Base-by-base conservation (phyloP, 352 stramenopile species). In the Nothophytophthora sp. region DNA sequence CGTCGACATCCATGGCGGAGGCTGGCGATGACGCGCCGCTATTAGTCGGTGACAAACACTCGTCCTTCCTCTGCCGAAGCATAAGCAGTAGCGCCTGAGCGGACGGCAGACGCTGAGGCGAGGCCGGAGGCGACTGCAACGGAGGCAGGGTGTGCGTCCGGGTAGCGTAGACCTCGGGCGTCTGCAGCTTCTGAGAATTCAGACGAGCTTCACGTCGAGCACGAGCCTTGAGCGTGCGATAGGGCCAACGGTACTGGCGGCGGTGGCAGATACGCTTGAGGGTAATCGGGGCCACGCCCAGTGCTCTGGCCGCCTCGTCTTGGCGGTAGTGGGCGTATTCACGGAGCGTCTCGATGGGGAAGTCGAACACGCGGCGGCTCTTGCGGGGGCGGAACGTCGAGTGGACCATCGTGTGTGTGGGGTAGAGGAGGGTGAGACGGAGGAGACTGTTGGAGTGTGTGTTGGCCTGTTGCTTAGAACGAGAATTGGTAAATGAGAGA, bases 181-280 rank as follows among this genome's bases (percentile, higher is more conserved):
- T 20, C 28, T 27, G 19, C 50, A 25, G 10, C 30, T 45, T 59
- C 39, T 65, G 32, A 2, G 32, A 15, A 0, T 40, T 30, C 5
- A 56, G 24, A 20, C 35, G 39, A 33, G 33, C 61, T 54, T 70
- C 56, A 19, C 69, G 65, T 52, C 66, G 57, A 12, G 41, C 50
- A 23, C 57, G 42, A 6, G 71, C 71, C 50, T 81, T 81, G 43
- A 74, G 55, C 11, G 47, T 65, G 7, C 71, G 67, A 35, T 81
- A 85, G 15, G 73, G 64, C 77, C 77, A 88, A 1, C 60, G 61
- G 35, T 86, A 73, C 20, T 73, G 47, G 12, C 23, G 62, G 2
- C 67, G 57, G 4, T 77, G 38, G 37, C 77, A 88, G 37, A 70
- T 85, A 44, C 74, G 77, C 65, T 86, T 87, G 53, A 89, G 70